phyloP scores from a whole-genome alignment of 768 basidiomycete genomes.

The Guyanaporus albipodus region DNA sequence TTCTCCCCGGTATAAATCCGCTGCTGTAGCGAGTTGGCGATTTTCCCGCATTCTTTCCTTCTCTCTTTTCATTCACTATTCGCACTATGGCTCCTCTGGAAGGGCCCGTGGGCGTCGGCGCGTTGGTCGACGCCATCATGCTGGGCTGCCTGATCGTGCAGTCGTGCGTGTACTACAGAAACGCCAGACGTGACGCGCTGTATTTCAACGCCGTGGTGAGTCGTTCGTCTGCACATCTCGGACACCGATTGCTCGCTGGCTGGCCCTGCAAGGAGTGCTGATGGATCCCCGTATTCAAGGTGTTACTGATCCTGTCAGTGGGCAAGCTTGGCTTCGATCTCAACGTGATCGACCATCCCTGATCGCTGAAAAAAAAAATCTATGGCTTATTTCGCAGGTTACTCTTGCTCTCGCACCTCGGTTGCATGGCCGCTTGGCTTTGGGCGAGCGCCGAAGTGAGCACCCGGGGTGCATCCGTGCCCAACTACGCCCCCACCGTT shows the following conservation, averaged over 20 bases:
- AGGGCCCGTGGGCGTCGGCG: constrained; percentile 23
- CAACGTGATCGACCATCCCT: constrained; percentile 2
- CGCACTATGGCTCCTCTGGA: constrained; percentile 21
- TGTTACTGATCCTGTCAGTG: constrained; percentile 20
- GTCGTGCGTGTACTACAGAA: constrained; percentile 26
- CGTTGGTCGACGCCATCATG: constrained; percentile 20
- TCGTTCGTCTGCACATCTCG: background rate
- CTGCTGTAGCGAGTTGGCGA: background rate
- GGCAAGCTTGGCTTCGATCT: background rate
- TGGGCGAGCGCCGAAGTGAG: constrained; percentile 12
- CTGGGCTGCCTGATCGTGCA: constrained; percentile 26
- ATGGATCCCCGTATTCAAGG: constrained; percentile 10
- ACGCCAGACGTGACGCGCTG: constrained; percentile 13
- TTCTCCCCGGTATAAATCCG: constrained; percentile 16
- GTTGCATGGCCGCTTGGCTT: constrained; percentile 18
- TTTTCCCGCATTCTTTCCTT: background rate
- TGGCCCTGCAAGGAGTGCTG: too few relatives aligned
- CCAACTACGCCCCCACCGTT: constrained; percentile 11
- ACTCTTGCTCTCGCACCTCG: constrained; percentile 15
- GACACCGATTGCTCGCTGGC: too few relatives aligned
- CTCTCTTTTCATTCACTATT: background rate
- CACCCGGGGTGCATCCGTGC: background rate
- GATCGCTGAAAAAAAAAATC: too few relatives aligned
- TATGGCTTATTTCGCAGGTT: too few relatives aligned
- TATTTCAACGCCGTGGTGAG: constrained; percentile 17